A percentile compares a stretch with the other conserved stretches of the same genome.
Conservation (phyloP, 2,329 filamentous ascomycete genomes). For the Aureobasidium sp. region DNA sequence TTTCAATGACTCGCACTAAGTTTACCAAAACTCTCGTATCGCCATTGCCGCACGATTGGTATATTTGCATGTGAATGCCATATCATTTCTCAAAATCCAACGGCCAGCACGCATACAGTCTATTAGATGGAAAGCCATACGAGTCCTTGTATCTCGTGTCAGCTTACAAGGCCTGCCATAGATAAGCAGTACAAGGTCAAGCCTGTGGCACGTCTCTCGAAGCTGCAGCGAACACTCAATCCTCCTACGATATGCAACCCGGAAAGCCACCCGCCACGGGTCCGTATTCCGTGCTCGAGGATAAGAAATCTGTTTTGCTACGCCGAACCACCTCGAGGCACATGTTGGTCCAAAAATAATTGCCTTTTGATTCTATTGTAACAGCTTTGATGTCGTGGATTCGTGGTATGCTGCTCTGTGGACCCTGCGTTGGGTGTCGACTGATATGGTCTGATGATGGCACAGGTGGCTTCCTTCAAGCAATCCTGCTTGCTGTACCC, state of each 20-base stretch:
- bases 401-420: not conserved
- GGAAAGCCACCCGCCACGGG: not conserved
- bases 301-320: not conserved
- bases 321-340: not conserved
- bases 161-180: not conserved
- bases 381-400: not conserved
- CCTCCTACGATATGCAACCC: not conserved
- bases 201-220: not conserved
- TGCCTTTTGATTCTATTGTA: too few relatives aligned
- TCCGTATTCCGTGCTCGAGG: not conserved
- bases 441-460: conserved; percentile 3
- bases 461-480: too few relatives aligned
- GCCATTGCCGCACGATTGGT: not conserved
- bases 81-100: not conserved
- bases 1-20: not conserved
- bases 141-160: not conserved
- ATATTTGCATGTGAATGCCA: not conserved
- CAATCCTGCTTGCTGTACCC: not conserved
- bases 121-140: too few relatives aligned
- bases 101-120: too few relatives aligned
- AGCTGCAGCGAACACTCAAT: not conserved
- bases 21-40: not conserved
- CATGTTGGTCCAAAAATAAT: not conserved
- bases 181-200: not conserved
- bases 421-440: not conserved